Evolutionary conservation across 176 grass and related monocot genomes (phyloP), one percentile per base, ranked within the genome.

Genomic region (Oryza glumipatula): DNA sequence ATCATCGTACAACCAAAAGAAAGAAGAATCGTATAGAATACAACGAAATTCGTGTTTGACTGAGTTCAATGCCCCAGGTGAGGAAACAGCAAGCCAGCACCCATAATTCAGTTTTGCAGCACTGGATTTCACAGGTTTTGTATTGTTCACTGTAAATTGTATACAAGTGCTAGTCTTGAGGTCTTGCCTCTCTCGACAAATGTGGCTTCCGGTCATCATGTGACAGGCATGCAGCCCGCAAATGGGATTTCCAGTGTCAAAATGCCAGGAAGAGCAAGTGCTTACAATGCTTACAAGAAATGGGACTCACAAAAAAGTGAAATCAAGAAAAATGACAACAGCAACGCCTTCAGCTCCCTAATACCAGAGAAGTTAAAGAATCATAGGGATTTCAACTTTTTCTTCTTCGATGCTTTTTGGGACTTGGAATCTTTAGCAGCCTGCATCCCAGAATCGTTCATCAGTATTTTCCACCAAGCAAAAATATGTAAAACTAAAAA

Each of bases 281-380:
- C 77, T 82, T 82, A 86, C 68, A 73, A 73, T 86, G 68, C 77
- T 82, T 82, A 86, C 68, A 73, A 73, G 11, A 41, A 23, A 5
- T 21, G 56, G 66, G 58, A 43, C 67, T 72, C 84, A 8, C 84
- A 8, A n/a, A 8, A 41, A 41, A 9, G 43, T 24, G 11, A 44
- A 65, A 51, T 19, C 36, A 70, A 70, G 44, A 80, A 79, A 83
- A 63, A 63, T 8, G 2, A 22, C 19, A 22, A 61, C 21, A 63
- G 19, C 21, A 11, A 63, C 69, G 70, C 63, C 52, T 68, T 79
- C 74, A 80, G 52, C 52, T 71, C 81, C 64, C 23, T 65, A 23
- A 43, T 13, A 21, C 49, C 17, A 23, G 11, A 0, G 8, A 43
- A 32, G 38, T 72, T 76, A 54, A 6, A 69, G 30, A 80, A 74